Evolutionary conservation across 225 moss, liverwort and hornwort genomes (phyloP), one percentile per base, ranked within the genome.

Genomic region (Pseudoscleropodium purum): DNA sequence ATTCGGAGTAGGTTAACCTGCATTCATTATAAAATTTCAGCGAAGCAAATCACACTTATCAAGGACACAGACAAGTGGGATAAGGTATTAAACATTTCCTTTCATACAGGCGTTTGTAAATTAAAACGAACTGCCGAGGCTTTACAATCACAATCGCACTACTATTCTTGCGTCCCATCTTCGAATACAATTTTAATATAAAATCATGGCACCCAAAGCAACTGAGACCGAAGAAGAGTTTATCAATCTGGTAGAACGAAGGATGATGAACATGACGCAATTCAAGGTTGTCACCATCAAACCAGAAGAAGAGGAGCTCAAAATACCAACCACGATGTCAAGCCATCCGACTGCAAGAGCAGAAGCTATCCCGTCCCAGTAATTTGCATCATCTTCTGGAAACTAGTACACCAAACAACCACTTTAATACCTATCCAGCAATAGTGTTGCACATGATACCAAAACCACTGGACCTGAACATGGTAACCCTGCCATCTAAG

Each of bases 291-390:
- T 51, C 85, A 70, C n/a, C 24, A 62, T 86, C 83, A 84, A 85
- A 86, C 59, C 79, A 91, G 91, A 86, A 88, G 86, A 89, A 88
- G 86, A 78, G 88, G 91, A 86, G 88, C 75, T 90, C 84, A 91
- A 86, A 88, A 83, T 87, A 92, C 95, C 85, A 80, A 99, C 97
- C 92, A 96, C 99, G 56, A 97, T 96, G 82, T 99, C 99, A 92
- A 99, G 96, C 99, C 99, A 99, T 61, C 99, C 99, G 62, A 99
- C 96, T 77, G 99, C 96, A 90, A 99, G 96, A 34, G 99, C 99
- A 85, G 99, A 97, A 83, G 95, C 96, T 81, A 99, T 89, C 64
- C 96, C 95, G 70, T 97, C 95, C 99, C 99, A 99, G 81, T 97
- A 99, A 86, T 95, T 95, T 64, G 92, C 89, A 91, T 99, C 96